Evolutionary conservation across 2,329 filamentous ascomycete species (phyloP).

Genomic region (Sordariomycetes sp.): DNA sequence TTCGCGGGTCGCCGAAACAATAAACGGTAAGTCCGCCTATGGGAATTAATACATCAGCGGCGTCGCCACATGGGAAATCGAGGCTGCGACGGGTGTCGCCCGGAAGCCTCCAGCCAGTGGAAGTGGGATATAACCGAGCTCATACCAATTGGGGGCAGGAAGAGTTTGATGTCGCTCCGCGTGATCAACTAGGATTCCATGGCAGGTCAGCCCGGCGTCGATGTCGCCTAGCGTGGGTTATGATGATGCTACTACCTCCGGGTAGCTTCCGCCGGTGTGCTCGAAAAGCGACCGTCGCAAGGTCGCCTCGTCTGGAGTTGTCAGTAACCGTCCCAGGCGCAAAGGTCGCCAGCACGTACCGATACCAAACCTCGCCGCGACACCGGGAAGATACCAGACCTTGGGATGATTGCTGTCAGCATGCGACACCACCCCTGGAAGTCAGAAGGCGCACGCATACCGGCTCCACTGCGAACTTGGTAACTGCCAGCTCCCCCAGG

Average conservation of each 20-base stretch:
- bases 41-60: not conserved
- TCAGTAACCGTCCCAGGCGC: conserved; percentile 11
- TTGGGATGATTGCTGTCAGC: conserved; percentile 10
- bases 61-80: not conserved
- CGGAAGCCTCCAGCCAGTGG: not conserved
- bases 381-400: conserved; percentile 73
- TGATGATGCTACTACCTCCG: conserved; percentile 41
- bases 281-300: conserved; percentile 84
- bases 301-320: conserved; percentile 58
- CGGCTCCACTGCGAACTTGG: conserved; percentile 93
- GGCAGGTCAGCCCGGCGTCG: not conserved
- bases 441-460: conserved; percentile 31
- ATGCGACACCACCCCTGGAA: not conserved
- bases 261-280: conserved; percentile 90
- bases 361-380: conserved; percentile 88
- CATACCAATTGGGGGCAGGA: conserved; percentile 79
- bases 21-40: conserved; percentile 82
- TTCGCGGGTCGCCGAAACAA: conserved; percentile 88
- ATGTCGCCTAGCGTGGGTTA: not conserved
- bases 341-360: conserved; percentile 24
- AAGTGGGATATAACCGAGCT: not conserved
- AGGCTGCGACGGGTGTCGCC: not conserved
- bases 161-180: conserved; percentile 85
- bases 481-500: conserved; percentile 79
- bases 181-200: conserved; percentile 56